Evolutionary conservation across 202 grass and related monocot genomes (phyloP).

Genomic region (Elaeis oleifera): DNA sequence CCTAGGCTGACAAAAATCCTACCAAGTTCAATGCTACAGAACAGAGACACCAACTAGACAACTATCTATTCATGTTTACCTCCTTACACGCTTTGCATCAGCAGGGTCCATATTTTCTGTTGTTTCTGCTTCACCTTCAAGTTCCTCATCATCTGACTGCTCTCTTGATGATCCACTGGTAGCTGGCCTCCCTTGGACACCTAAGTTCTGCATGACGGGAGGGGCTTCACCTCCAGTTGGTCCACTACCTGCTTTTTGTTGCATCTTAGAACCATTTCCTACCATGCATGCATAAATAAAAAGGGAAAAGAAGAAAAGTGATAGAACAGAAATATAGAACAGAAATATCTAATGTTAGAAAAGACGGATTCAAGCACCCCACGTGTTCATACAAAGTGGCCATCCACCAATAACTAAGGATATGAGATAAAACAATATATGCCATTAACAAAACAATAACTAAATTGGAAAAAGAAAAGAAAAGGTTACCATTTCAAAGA

Average conservation of each 20-base stretch:
- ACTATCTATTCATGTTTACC: constrained; percentile 27
- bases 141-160: constrained; percentile 54
- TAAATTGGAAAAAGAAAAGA: too few species aligned
- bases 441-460: too few species aligned
- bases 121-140: constrained; percentile 51
- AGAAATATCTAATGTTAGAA: too few species aligned
- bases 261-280: constrained; percentile 15
- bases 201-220: constrained; percentile 43
- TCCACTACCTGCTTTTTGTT: constrained; percentile 10
- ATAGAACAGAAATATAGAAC: too few species aligned
- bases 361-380: neutral
- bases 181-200: constrained; percentile 25
- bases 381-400: neutral
- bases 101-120: constrained; percentile 34
- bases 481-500: too few species aligned
- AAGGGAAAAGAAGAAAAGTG: neutral
- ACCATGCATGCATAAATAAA: neutral
- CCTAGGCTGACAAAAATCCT: too few species aligned
- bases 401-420: neutral
- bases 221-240: constrained; percentile 24
- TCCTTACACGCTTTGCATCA: constrained; percentile 44
- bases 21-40: too few species aligned
- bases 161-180: constrained; percentile 53
- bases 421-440: neutral
- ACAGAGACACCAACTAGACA: neutral